phyloP scores from a whole-genome alignment of 192 early-diverging fungal genomes.

The Coemansia sp. region DNA sequence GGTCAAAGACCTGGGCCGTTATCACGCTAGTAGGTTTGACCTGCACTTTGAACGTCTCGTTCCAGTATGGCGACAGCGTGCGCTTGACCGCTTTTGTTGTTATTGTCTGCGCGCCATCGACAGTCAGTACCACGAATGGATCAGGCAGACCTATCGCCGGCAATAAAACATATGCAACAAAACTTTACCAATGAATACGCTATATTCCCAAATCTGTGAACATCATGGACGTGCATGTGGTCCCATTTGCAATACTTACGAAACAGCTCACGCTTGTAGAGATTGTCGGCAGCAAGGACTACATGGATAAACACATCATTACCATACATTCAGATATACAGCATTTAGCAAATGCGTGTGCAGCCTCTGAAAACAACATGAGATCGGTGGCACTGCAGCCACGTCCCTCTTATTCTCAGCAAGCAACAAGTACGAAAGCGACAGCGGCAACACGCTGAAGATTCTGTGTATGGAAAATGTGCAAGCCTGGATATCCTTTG shows the following conservation, averaged over 20 bases:
- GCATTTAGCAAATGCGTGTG: not conserved
- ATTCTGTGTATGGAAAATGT: not conserved
- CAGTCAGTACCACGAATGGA: conserved; percentile 94
- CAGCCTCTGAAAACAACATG: not conserved
- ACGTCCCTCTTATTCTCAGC: not conserved
- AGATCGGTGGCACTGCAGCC: not conserved
- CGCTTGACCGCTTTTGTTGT: conserved; percentile 83
- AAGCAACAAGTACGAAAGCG: not conserved
- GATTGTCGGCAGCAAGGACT: conserved; percentile 88
- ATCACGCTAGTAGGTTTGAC: conserved; percentile 65
- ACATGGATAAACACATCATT: conserved; percentile 6
- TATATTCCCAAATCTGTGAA: not conserved
- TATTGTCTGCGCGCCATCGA: conserved; percentile 94
- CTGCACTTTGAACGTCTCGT: conserved; percentile 64
- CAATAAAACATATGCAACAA: not conserved
- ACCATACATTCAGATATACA: not conserved
- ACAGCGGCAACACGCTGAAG: not conserved
- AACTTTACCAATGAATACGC: not conserved
- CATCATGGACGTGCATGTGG: not conserved
- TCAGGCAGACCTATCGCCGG: conserved; percentile 69
- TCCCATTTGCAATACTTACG: conserved; percentile 39
- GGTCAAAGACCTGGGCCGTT: conserved; percentile 96
- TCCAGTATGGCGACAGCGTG: conserved; percentile 97
- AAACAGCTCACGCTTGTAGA: conserved; percentile 90
- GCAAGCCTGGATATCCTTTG: not conserved